Base-by-base conservation (phyloP, 1,139 yeast species). In the Kodamaea alishanica region DNA sequence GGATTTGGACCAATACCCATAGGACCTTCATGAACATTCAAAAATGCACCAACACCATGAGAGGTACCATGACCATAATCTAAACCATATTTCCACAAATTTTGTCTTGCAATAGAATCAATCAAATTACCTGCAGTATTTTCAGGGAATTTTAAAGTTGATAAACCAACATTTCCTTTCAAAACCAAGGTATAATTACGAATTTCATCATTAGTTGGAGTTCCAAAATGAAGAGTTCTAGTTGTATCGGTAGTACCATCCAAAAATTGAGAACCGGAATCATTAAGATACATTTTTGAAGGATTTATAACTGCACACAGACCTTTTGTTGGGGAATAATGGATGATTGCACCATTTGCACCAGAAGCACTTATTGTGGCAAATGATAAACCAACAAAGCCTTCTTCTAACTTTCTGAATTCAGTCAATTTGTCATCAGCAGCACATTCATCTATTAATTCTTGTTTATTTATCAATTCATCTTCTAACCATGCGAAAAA, bases 201-300 rank as follows among this genome's bases (percentile, higher is more conserved):
- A 30, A 72, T 72, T 58, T 92, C 89, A 40, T 83, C 88, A 5
- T 61, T 59, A 0, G 79, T 61, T 24, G 97, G 97, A 6, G 60
- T 61, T 3, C 81, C 79, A 56, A 86, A 84, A 60, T 92, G 97
- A 32, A 87, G 58, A 0, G 98, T 92, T 61, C 99, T 80, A 3
- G 99, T 92, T 10, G 92, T 86, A 61, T 92, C 98, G 1, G 98
- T 92, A 1, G 98, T 92, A 27, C 98, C 99, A 47, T 90, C 97
- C 36, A 82, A 65, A 56, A 84, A 94, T 58, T 94, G 99, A 2
- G 95, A 84, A 6, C 99, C 98, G 3, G 96, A 81, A 61, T 94
- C 99, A 55, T 88, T 79, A 44, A 94, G 70, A 58, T 90, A 92
- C 24, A 89, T 76, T 55, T 87, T 84, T 35, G 76, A 66, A 11